These are phyloP conservation scores for Cytospora leucostoma DNA, from an alignment of 2,329 filamentous ascomycete species.

Conservation along the genomic window DNA sequence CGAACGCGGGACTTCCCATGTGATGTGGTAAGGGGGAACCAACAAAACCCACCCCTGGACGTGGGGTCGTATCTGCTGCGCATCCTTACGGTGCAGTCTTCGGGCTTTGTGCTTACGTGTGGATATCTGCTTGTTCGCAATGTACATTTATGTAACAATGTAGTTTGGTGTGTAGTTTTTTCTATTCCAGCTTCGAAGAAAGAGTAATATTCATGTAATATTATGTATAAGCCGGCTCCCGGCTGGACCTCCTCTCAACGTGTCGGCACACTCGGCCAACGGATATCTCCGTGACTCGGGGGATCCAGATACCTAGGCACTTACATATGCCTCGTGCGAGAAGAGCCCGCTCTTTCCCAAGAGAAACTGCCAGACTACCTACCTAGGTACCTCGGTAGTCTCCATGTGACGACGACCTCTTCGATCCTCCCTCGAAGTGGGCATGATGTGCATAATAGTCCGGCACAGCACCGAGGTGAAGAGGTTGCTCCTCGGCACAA, in stretches of 20 bases:
- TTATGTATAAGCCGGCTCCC: not conserved
- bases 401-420: no score
- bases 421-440: no score
- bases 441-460: no score
- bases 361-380: no score
- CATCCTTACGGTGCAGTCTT: not conserved
- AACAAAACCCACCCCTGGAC: not conserved
- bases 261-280: not conserved
- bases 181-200: not conserved
- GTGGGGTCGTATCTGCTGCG: not conserved
- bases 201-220: not conserved
- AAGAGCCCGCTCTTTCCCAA: no score
- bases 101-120: not conserved
- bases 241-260: not conserved
- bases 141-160: not conserved
- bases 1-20: not conserved
- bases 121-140: not conserved
- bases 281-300: not conserved
- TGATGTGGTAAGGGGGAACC: not conserved
- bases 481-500: not conserved
- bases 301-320: no score
- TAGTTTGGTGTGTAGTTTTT: not conserved
- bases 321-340: no score
- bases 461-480: no score
- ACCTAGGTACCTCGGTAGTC: no score